Evolutionary conservation across 805 yeast species (phyloP).

Genomic region (Kuraishia piskuri): DNA sequence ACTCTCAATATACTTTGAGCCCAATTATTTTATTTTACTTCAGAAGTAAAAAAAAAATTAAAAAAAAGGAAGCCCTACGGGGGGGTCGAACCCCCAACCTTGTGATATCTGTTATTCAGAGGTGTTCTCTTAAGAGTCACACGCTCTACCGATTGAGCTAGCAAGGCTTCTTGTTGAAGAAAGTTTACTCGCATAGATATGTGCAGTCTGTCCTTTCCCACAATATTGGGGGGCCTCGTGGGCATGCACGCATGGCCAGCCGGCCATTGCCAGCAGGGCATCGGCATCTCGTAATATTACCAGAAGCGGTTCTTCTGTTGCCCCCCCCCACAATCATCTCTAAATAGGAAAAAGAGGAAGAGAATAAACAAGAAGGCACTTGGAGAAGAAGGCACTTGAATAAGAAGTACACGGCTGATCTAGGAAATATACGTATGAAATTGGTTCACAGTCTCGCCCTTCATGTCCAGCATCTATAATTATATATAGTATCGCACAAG

Average conservation of each 20-base stretch:
- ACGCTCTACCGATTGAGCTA: slow-evolving; percentile 2
- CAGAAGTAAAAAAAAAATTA: neutral
- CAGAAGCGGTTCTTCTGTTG: no score
- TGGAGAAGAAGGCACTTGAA: neutral
- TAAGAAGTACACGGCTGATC: no score
- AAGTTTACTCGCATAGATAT: neutral
- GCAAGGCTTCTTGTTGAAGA: neutral
- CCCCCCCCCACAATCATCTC: neutral
- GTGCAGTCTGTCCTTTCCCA: no score
- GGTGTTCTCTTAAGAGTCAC: neutral
- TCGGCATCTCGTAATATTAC: neutral
- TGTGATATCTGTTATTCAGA: neutral
- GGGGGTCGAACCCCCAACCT: slow-evolving; percentile 2
- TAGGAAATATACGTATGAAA: no score
- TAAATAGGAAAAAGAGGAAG: neutral
- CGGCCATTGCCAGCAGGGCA: neutral
- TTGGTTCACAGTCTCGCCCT: no score
- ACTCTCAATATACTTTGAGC: no score
- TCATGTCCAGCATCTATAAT: no score
- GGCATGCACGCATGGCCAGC: no score
- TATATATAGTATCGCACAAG: no score
- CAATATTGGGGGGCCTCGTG: no score
- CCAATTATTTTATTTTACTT: no score
- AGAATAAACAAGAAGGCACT: no score
- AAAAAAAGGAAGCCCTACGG: neutral